These are phyloP conservation scores for Trypanosoma conorhini DNA, from an alignment of 208 protist genomes.

Conservation along the genomic window DNA sequence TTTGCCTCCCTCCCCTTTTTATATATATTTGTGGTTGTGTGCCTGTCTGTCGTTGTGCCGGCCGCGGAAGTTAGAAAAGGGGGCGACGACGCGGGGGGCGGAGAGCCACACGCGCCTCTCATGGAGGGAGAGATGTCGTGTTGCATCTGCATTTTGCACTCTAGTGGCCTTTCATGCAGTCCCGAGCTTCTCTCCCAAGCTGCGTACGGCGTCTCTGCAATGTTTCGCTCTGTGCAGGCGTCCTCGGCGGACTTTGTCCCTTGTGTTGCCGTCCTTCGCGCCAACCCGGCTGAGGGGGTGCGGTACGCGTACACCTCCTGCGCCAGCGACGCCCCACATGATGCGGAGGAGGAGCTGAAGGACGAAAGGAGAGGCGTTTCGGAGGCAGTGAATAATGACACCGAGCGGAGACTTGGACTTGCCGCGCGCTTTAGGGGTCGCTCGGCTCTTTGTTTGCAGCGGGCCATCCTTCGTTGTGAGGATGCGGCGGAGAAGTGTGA, in stretches of 20 bases:
- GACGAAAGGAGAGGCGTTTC: neutral
- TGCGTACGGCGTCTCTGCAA: slow-evolving; percentile 40
- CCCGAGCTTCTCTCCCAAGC: slow-evolving; percentile 51
- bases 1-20: slow-evolving; percentile 9
- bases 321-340: slow-evolving; percentile 51
- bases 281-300: slow-evolving; percentile 55
- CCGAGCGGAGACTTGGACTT: neutral
- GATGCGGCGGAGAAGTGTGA: neutral
- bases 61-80: neutral
- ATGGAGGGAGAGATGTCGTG: slow-evolving; percentile 35
- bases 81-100: neutral
- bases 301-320: slow-evolving; percentile 62
- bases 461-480: slow-evolving; percentile 21
- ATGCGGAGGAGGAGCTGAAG: slow-evolving; percentile 15
- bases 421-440: slow-evolving; percentile 10
- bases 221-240: slow-evolving; percentile 41
- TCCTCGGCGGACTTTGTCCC: slow-evolving; percentile 65
- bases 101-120: neutral
- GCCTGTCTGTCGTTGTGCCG: slow-evolving; percentile 2
- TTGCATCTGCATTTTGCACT: slow-evolving; percentile 75
- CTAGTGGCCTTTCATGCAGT: slow-evolving; percentile 40
- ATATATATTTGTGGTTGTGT: slow-evolving; percentile 19
- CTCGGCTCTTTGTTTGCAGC: slow-evolving; percentile 19
- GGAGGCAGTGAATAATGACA: neutral
- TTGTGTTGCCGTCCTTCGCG: slow-evolving; percentile 56